Conservation (phyloP, 2,329 filamentous ascomycete genomes). For the Ophioceras dolichostomum region DNA sequence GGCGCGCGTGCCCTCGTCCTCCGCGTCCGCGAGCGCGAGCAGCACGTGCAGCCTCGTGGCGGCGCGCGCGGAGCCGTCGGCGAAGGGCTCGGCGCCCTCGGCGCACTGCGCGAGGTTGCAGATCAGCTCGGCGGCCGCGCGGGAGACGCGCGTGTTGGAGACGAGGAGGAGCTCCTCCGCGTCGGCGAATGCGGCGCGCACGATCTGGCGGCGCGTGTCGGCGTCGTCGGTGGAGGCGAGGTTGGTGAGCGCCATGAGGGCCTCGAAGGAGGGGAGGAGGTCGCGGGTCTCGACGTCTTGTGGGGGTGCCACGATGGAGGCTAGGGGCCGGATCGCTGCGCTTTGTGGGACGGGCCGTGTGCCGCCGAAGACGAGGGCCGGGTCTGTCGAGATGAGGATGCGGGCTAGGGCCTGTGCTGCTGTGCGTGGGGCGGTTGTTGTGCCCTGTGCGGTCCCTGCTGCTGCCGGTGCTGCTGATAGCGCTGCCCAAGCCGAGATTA, state of each 20-base stretch:
- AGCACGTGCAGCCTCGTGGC: conserved; percentile 69
- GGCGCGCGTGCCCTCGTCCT: conserved; percentile 65
- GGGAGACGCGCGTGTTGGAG: conserved; percentile 61
- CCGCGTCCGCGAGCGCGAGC: conserved; percentile 75
- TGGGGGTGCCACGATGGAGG: conserved; percentile 59
- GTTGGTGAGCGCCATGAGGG: conserved; percentile 85
- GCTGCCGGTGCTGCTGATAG: conserved; percentile 38
- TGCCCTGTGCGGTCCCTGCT: conserved; percentile 20
- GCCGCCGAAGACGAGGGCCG: conserved; percentile 69
- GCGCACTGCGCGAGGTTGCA: conserved; percentile 76
- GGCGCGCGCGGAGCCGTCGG: conserved; percentile 50
- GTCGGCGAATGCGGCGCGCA: conserved; percentile 59
- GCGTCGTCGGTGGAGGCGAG: conserved; percentile 65
- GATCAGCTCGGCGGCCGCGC: conserved; percentile 76
- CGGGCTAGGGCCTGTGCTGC: conserved; percentile 74
- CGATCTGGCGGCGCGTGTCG: conserved; percentile 53
- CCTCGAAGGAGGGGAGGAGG: conserved; percentile 80
- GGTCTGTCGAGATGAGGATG: conserved; percentile 78
- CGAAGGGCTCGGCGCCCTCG: conserved; percentile 56
- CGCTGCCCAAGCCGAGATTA: conserved; percentile 59
- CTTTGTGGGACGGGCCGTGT: conserved; percentile 61
- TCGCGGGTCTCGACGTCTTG: conserved; percentile 54
- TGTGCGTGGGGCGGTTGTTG: conserved; percentile 31
- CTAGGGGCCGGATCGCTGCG: conserved; percentile 72
- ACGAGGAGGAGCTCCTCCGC: conserved; percentile 78